Evolutionary conservation across 257 asterid species (phyloP).

Genomic region (Linaria vulgaris): DNA sequence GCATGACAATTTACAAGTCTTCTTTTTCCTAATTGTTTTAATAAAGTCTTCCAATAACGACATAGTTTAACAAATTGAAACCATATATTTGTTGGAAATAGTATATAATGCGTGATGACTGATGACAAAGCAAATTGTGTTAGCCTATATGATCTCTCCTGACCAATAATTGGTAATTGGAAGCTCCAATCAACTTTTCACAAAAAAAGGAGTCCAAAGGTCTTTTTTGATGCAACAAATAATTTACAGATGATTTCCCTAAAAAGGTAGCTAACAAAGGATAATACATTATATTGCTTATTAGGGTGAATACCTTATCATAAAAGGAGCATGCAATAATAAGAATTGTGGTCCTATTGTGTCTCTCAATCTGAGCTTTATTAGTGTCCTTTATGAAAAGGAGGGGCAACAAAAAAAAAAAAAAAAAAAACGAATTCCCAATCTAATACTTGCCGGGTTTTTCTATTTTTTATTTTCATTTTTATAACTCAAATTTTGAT

Average conservation of each 20-base stretch:
- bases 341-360: slow-evolving; percentile 21
- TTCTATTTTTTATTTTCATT: no score
- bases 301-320: slow-evolving; percentile 21
- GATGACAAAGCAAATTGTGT: slow-evolving; percentile 3
- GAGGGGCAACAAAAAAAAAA: no score
- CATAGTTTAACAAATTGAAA: slow-evolving; percentile 13
- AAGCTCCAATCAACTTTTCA: background rate
- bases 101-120: slow-evolving; percentile 39
- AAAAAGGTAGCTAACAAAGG: slow-evolving; percentile 20
- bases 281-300: background rate
- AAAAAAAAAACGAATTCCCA: no score
- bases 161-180: no score
- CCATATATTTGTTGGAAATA: background rate
- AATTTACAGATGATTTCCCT: slow-evolving; percentile 23
- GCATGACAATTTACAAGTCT: no score
- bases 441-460: no score
- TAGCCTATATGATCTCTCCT: no score
- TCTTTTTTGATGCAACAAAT: slow-evolving; percentile 26
- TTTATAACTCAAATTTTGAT: no score
- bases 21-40: no score
- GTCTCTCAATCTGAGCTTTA: no score
- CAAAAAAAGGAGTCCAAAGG: no score
- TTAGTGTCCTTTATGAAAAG: no score
- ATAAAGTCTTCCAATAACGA: slow-evolving; percentile 19
- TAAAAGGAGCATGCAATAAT: slow-evolving; percentile 18